Percentiles rank a stretch among this genome's conserved stretches.
Conservation (phyloP, 768 basidiomycete genomes). For the Panaeolus cyanescens region DNA sequence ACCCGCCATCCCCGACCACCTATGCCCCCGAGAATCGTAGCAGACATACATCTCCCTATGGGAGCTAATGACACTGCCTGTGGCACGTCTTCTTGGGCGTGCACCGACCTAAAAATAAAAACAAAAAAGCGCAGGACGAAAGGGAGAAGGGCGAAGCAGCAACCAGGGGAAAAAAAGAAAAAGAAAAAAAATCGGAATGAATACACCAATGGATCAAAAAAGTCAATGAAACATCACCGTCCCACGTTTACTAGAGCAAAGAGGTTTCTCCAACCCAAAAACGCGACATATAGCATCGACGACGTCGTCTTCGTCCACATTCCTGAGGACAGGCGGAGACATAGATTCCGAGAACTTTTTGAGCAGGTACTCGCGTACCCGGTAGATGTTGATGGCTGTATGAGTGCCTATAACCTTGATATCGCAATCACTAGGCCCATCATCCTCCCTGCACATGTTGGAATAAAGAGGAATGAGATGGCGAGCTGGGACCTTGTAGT, state of each 20-base stretch:
- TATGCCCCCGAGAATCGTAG: not conserved
- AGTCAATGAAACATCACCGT: not conserved
- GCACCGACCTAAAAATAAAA: not conserved
- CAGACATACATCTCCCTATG: not conserved
- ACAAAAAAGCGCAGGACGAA: not conserved
- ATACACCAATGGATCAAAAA: not conserved
- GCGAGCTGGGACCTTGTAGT: conserved; percentile 42
- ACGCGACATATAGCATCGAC: conserved; percentile 8
- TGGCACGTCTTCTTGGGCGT: not conserved
- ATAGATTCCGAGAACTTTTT: conserved; percentile 1
- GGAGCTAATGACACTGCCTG: not conserved
- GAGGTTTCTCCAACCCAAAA: conserved; percentile 9
- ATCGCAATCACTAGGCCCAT: conserved; percentile 56
- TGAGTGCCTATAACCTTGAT: conserved; percentile 52
- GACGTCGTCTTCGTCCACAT: conserved; percentile 13
- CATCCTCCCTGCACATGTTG: conserved; percentile 48
- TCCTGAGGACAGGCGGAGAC: conserved; percentile 14
- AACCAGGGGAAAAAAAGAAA: not conserved
- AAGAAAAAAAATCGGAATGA: not conserved
- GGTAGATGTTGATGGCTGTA: conserved; percentile 49
- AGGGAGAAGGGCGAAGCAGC: not conserved
- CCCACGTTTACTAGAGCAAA: conserved; percentile 15
- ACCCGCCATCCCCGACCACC: not conserved
- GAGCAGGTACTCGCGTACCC: conserved; percentile 50
- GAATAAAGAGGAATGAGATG: conserved; percentile 56